Evolutionary conservation across 2,329 filamentous ascomycete genomes (phyloP), one percentile per base, ranked within the genome.

Genomic region (Neurospora sp.): DNA sequence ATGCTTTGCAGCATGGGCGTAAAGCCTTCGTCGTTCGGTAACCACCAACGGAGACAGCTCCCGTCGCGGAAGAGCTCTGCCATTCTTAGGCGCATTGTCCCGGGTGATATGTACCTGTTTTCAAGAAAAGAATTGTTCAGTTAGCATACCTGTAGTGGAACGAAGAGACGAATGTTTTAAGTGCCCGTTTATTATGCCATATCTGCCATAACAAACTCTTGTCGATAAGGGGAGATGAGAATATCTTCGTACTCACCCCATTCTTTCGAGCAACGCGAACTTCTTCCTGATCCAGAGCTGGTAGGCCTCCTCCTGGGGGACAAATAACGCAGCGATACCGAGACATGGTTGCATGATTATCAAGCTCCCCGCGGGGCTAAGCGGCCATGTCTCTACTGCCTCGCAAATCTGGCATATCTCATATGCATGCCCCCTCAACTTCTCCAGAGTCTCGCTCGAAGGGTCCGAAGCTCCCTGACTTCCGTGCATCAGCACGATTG

Each of bases 31-130:
- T 92, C 88, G 78, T 96, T 87, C 2, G 93, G 92, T 2, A 97
- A 86, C 96, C 96, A 99, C 92, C 93, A 97, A 70, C 90, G 85
- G 65, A 87, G 87, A 68, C 93, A 88, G 23, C 89, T 88, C 15
- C 88, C 85, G 62, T 92, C 87, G 71, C 86, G 83, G 84, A 96
- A 97, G 33, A 92, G 79, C 66, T 91, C 86, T 39, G 91, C 88
- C 86, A 98, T 91, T 73, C 90, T 89, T 39, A 82, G 84, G 70
- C 95, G 90, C 75, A 95, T 89, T 12, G 87, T 87, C 38, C 88
- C 83, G 1, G 94, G 91, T 74, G 92, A 94, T 33, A 97, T 91
- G 78, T 96, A 97, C 46, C 95, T 97, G 72, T 17, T 17, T 17
- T 15, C 12, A 10, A 43, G 8, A 46, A 39, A 40, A n/a, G 5